Base-by-base conservation (phyloP, 2,329 filamentous ascomycete genomes). In the Penicillium brasilianum region DNA sequence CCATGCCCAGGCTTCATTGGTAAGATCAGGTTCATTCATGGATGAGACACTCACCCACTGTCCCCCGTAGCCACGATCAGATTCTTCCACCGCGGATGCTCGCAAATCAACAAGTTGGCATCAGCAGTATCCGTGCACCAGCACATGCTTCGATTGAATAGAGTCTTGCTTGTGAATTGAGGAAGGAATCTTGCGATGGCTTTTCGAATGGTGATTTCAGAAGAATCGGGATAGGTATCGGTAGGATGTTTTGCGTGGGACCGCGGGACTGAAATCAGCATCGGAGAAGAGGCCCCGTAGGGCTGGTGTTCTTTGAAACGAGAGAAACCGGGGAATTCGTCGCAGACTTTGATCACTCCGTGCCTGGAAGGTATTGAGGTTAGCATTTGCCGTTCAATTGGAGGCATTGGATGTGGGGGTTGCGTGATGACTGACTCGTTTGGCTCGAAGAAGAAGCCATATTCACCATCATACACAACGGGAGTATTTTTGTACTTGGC, bases 51-150 rank as follows among this genome's bases (percentile, higher is more conserved):
- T 69, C 67, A 80, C 78, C 80, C 80, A 65, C 80, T 82, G 34
- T 82, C 80, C 0, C 80, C 80, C 0, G 79, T 81, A 0, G 80
- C 79, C n/a, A 82, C 62, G 20, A 81, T 72, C 52, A 82, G 77
- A 58, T 82, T 81, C 65, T 77, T 81, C 63, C 63, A 66, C 22
- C 39, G 48, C 0, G 83, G 82, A 69, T 85, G 83, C 44, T 71
- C 74, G 48, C 80, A 80, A 59, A 87, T 84, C 7, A 87, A 67
- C 59, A 85, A 84, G 41, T 80, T 75, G 1, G 83, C 77, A 68
- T 87, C 81, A 0, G 81, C 78, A 0, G 84, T 86, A 65, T 86
- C 85, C 0, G 83, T 81, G 61, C 83, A 84, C 84, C 85, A 86
- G 69, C 84, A 86, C 49, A 87, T 81, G 5, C 82, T 74, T 3